Evolutionary conservation across 1,139 yeast genomes (phyloP).

Genomic region (Trichomonascaceae sp.): DNA sequence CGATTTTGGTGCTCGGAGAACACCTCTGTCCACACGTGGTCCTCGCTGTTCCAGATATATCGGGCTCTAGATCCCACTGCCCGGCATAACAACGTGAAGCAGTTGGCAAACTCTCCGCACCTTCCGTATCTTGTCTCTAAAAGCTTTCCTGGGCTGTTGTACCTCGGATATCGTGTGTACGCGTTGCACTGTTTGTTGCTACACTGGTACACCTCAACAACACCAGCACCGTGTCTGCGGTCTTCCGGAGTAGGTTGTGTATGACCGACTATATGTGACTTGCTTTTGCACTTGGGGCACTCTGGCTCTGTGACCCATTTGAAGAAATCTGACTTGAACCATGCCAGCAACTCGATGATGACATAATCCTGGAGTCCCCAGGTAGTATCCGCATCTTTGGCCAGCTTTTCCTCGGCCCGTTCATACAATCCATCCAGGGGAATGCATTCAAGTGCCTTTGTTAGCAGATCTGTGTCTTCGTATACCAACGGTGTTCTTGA

Average conservation of each 20-base stretch:
- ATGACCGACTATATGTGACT: slow-evolving; percentile 26
- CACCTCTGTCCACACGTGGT: slow-evolving; percentile 91
- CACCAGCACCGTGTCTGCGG: slow-evolving; percentile 32
- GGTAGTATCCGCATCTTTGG: slow-evolving; percentile 16
- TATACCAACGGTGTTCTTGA: slow-evolving; percentile 22
- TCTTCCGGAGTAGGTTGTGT: slow-evolving; percentile 33
- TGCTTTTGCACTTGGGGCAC: slow-evolving; percentile 42
- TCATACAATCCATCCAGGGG: slow-evolving; percentile 26
- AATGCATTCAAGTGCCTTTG: slow-evolving; percentile 28
- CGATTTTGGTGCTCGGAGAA: slow-evolving; percentile 45
- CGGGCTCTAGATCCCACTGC: slow-evolving; percentile 54
- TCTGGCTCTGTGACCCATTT: slow-evolving; percentile 66
- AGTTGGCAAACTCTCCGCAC: slow-evolving; percentile 94
- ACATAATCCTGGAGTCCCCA: slow-evolving; percentile 55
- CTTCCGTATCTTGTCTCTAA: slow-evolving; percentile 57
- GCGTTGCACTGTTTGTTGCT: slow-evolving; percentile 33
- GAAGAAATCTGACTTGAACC: slow-evolving; percentile 75
- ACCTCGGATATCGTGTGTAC: slow-evolving; percentile 55
- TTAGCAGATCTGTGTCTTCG: slow-evolving; percentile 25
- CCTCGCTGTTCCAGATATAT: slow-evolving; percentile 81
- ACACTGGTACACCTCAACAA: slow-evolving; percentile 56
- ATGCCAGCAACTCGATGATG: slow-evolving; percentile 50
- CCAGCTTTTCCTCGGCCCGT: slow-evolving; percentile 28
- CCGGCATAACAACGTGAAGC: slow-evolving; percentile 57
- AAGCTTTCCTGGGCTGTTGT: slow-evolving; percentile 52